phyloP scores from a whole-genome alignment of 805 yeast genomes.

The Sugiyamaella marilandica region DNA sequence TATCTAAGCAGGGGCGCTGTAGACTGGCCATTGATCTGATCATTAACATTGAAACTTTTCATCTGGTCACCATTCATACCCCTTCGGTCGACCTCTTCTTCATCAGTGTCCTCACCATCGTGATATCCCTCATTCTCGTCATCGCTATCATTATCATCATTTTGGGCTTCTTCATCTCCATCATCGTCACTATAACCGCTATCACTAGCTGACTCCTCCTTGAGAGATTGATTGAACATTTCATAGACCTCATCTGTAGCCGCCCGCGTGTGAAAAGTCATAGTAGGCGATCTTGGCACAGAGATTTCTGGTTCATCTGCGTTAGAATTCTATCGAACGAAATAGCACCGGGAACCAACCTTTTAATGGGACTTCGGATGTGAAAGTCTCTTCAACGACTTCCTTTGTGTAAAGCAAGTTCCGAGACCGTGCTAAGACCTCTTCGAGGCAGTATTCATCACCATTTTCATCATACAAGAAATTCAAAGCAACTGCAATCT shows the following conservation, averaged over 20 bases:
- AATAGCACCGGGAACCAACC: neutral
- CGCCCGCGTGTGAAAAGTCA: conserved; percentile 68
- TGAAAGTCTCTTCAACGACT: neutral
- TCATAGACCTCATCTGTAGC: conserved; percentile 69
- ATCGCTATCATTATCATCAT: conserved; percentile 15
- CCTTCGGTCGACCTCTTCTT: conserved; percentile 19
- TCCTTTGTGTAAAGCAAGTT: conserved; percentile 22
- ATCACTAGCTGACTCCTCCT: conserved; percentile 6
- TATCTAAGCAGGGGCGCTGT: neutral
- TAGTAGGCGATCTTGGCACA: conserved; percentile 57
- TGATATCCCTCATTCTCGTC: conserved; percentile 7
- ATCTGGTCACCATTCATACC: conserved; percentile 16
- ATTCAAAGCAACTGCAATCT: conserved; percentile 22
- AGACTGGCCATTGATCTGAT: conserved; percentile 16
- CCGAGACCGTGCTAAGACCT: conserved; percentile 54
- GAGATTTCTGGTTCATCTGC: conserved; percentile 32
- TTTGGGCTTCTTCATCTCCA: conserved; percentile 24
- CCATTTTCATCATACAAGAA: conserved; percentile 24
- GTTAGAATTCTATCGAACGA: neutral
- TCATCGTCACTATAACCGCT: conserved; percentile 22
- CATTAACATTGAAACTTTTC: conserved; percentile 17
- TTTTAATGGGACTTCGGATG: conserved; percentile 4
- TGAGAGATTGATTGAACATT: conserved; percentile 53
- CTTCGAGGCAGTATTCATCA: conserved; percentile 59
- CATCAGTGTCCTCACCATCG: conserved; percentile 4